Base-by-base conservation (phyloP, 2,329 filamentous ascomycete species). In the Diaporthe destruens region DNA sequence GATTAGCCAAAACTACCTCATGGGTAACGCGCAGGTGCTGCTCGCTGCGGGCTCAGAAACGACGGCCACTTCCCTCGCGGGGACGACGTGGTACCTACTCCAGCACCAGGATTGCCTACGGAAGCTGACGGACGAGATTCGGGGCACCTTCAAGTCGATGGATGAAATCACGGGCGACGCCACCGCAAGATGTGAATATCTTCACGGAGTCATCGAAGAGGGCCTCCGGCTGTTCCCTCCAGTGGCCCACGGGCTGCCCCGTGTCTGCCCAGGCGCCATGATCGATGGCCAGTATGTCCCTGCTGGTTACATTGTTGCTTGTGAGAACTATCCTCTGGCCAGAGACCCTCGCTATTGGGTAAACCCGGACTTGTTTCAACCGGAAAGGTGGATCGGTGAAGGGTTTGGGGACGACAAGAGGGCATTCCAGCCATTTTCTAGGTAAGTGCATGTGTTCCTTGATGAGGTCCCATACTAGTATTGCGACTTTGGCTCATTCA, bases 51-150 rank as follows among this genome's bases (percentile, higher is more conserved):
- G 74, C 9, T 75, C 74, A 6, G 73, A 75, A 34, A 75, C 74
- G 12, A 75, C 74, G 47, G 71, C 74, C 5, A 75, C 74, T 9
- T 61, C 71, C 23, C 61, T 75, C 12, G 42, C 59, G 16, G 71
- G 69, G 2, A 56, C 55, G 8, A 75, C 56, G 6, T 74, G 71
- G 65, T 69, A 77, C 0, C 44, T 81, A 20, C 68, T 81, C 54
- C 74, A 73, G 6, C 78, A 81, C 42, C 79, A 77, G 2, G 44
- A 76, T 0, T 69, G 67, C 7, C 72, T 80, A 8, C 57, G 77
- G 9, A 82, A 76, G 44, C 55, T 86, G 12, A 76, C 75, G 1
- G 20, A 79, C 0, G 86, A 87, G 76, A 78, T 87, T 0, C 82
- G 84, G 0, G 75, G 77, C 0, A 51, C 78, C 0, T 87, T 86